Percentiles rank a stretch among this genome's conserved stretches.
Evolutionary conservation across 2,329 filamentous ascomycete species (phyloP).

Genomic region (Stylonectria norvegica): DNA sequence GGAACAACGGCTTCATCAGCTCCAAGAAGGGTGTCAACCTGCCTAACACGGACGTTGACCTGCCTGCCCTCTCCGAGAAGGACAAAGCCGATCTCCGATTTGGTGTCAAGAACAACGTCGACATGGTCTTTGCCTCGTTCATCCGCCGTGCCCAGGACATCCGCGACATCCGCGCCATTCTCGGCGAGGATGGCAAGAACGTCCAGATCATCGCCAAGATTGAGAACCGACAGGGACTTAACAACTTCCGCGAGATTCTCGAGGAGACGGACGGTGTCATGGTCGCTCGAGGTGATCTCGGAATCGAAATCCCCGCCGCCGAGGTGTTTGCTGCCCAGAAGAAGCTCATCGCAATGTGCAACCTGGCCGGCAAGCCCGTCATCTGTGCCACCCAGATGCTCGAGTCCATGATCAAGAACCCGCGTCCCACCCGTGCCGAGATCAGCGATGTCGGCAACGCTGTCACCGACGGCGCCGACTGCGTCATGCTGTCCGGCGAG

Average conservation of each 20-base stretch:
- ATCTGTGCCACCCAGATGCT: constrained; percentile 99
- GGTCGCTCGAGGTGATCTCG: constrained; percentile 93
- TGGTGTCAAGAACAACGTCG: constrained; percentile 96
- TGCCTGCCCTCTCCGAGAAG: constrained; percentile 96
- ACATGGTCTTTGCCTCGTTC: constrained; percentile 99
- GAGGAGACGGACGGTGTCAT: constrained; percentile 97
- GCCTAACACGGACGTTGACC: constrained; percentile 96
- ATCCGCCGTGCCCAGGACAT: constrained; percentile 95
- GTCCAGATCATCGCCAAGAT: constrained; percentile 99
- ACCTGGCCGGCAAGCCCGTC: constrained; percentile 96
- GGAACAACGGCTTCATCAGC: constrained; percentile 98
- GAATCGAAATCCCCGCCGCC: constrained; percentile 97
- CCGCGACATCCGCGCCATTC: constrained; percentile 82
- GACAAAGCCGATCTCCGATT: constrained; percentile 92
- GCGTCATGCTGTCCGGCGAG: constrained; percentile 99
- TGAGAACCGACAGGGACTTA: constrained; percentile 98
- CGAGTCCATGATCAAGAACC: constrained; percentile 99
- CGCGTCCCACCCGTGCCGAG: constrained; percentile 93
- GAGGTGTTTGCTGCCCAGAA: constrained; percentile 99
- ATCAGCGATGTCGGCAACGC: constrained; percentile 98
- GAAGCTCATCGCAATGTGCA: constrained; percentile 99
- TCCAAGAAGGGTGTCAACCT: constrained; percentile 99
- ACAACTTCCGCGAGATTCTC: constrained; percentile 99
- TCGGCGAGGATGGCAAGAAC: constrained; percentile 87
- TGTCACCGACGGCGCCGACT: constrained; percentile 95